phyloP scores from a whole-genome alignment of 2,329 filamentous ascomycete genomes.

The Microcera coccophila region DNA sequence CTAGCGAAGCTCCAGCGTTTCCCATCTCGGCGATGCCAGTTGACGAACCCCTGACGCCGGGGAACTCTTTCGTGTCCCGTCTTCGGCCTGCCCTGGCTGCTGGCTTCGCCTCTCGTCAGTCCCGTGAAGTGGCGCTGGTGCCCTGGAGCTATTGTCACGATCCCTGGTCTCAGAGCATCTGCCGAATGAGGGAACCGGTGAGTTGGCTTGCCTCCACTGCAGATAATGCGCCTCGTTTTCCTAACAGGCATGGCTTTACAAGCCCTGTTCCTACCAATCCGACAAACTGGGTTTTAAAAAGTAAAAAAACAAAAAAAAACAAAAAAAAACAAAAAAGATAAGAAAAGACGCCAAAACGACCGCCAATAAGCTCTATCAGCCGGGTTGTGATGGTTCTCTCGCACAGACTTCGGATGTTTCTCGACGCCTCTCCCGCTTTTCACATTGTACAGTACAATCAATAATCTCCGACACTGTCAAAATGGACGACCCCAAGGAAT shows the following conservation, averaged over 20 bases:
- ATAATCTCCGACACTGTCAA: neutral
- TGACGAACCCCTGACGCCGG: constrained; percentile 8
- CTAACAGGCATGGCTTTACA: too few species aligned
- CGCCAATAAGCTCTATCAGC: too few species aligned
- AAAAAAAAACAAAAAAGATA: too few species aligned
- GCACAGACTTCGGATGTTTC: constrained; percentile 1
- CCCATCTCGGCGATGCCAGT: constrained; percentile 2
- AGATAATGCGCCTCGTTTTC: too few species aligned
- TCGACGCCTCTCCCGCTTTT: neutral
- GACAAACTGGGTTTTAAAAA: neutral
- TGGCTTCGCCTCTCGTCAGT: neutral
- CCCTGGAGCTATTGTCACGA: neutral
- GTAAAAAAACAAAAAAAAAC: neutral
- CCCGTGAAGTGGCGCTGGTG: too few species aligned
- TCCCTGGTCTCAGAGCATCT: neutral
- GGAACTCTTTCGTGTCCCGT: constrained; percentile 9
- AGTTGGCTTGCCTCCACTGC: neutral
- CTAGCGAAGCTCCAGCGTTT: neutral
- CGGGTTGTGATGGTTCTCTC: too few species aligned
- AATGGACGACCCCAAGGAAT: neutral
- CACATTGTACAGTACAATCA: neutral
- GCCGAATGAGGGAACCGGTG: neutral
- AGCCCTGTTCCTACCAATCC: neutral
- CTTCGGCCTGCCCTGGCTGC: constrained; percentile 1
- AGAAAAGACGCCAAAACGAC: too few species aligned